Conservation (phyloP, 306 rosid genomes). For the Arachis stenosperma region DNA sequence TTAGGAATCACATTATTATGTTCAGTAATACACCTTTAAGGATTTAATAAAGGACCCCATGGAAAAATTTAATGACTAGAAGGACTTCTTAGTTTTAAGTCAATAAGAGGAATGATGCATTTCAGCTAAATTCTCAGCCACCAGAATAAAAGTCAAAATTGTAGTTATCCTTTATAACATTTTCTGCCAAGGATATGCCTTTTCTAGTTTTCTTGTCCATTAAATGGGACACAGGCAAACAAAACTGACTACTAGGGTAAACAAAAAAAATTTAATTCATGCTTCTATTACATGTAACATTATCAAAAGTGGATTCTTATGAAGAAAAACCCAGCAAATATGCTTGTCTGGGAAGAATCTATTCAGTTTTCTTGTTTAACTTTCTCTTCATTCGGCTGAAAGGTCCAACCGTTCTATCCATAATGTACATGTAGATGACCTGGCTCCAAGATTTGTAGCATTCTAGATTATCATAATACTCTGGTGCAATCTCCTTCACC, state of each 20-base stretch:
- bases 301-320: constrained; percentile 2
- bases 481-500: constrained; percentile 89
- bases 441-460: constrained; percentile 81
- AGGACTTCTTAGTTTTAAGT: not conserved
- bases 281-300: constrained; percentile 38
- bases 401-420: constrained; percentile 86
- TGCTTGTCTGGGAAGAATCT: constrained; percentile 34
- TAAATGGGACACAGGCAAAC: constrained; percentile 10
- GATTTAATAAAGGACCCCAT: constrained; percentile 2
- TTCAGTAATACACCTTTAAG: not conserved
- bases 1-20: not conserved
- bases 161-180: constrained; percentile 22
- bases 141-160: constrained; percentile 22
- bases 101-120: not conserved
- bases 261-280: constrained; percentile 41
- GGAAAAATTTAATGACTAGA: constrained; percentile 8
- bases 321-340: constrained; percentile 10
- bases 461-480: constrained; percentile 63
- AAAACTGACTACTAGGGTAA: constrained; percentile 38
- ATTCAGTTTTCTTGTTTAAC: constrained; percentile 61
- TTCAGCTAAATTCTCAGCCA: not conserved
- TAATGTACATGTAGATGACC: constrained; percentile 79
- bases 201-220: not conserved
- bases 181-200: not conserved
- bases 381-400: constrained; percentile 91